A percentile compares a stretch with the other conserved stretches of the same genome.
Conservation (phyloP, 108 stramenopile genomes). For the Nannochloropsis oceanica region DNA sequence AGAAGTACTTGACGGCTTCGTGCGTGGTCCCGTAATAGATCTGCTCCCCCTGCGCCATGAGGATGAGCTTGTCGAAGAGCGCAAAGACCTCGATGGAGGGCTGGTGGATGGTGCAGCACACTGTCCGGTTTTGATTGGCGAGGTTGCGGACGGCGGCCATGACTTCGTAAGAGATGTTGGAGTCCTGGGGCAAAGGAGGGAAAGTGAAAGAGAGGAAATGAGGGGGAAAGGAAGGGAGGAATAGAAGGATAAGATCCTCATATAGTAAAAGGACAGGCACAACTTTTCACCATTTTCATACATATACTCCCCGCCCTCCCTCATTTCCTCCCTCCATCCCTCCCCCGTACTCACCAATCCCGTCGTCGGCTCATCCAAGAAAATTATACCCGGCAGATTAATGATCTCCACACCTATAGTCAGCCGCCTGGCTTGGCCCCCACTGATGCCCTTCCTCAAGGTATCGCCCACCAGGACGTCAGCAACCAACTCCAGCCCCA, state of each 20-base stretch:
- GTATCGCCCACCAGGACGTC: conserved; percentile 68
- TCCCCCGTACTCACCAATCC: conserved; percentile 12
- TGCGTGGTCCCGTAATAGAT: conserved; percentile 1
- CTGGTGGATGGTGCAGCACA: conserved; percentile 64
- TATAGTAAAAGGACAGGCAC: too few relatives aligned
- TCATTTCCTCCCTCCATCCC: too few relatives aligned
- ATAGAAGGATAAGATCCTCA: too few relatives aligned
- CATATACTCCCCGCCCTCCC: too few relatives aligned
- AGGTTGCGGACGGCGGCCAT: not conserved
- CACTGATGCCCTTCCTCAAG: conserved; percentile 54
- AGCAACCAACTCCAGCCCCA: conserved; percentile 50
- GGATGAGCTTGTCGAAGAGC: conserved; percentile 48
- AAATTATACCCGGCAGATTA: conserved; percentile 37
- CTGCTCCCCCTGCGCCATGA: conserved; percentile 6
- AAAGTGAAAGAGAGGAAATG: too few relatives aligned
- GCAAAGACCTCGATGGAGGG: conserved; percentile 52
- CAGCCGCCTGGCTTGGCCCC: conserved; percentile 43
- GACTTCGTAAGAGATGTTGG: not conserved
- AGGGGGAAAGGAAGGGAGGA: too few relatives aligned
- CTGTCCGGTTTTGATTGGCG: conserved; percentile 12
- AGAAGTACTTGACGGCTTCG: not conserved
- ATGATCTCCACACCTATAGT: conserved; percentile 38
- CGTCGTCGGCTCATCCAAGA: conserved; percentile 44
- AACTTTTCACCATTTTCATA: too few relatives aligned
- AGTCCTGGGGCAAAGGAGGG: not conserved